These are phyloP conservation scores for Panellus pusillus DNA, from an alignment of 768 basidiomycete species.

Conservation along the genomic window DNA sequence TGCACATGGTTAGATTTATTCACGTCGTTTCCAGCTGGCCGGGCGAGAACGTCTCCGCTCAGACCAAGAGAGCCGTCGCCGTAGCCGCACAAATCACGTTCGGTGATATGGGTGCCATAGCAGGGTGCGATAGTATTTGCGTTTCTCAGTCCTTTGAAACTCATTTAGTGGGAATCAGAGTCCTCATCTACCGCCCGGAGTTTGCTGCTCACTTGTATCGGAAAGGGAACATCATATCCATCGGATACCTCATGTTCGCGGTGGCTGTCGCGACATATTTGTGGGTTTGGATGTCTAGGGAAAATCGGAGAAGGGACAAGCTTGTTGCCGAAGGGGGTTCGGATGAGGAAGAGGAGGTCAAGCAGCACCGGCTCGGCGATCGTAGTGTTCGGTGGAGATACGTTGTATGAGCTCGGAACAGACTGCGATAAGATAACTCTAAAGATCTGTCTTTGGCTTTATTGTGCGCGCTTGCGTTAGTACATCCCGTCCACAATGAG, in stretches of 20 bases:
- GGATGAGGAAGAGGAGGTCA: slow-evolving; percentile 20
- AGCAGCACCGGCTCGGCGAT: slow-evolving; percentile 38
- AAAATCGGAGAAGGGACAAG: slow-evolving; percentile 47
- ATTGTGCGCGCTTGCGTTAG: too few species aligned
- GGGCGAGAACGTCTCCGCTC: slow-evolving; percentile 66
- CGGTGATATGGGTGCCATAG: slow-evolving; percentile 60
- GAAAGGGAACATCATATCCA: slow-evolving; percentile 56
- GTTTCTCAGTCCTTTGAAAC: neutral
- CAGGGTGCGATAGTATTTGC: slow-evolving; percentile 34
- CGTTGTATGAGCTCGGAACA: slow-evolving; percentile 20
- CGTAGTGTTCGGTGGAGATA: slow-evolving; percentile 41
- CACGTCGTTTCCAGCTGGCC: slow-evolving; percentile 44
- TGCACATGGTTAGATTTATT: neutral
- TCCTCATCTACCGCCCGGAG: slow-evolving; percentile 54
- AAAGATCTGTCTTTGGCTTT: too few species aligned
- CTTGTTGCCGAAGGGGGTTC: slow-evolving; percentile 21
- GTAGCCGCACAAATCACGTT: slow-evolving; percentile 66
- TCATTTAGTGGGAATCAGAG: slow-evolving; percentile 27
- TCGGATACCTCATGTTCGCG: slow-evolving; percentile 57
- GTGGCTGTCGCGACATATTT: slow-evolving; percentile 43
- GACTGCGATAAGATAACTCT: too few species aligned
- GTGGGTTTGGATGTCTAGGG: slow-evolving; percentile 48
- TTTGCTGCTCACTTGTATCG: slow-evolving; percentile 48
- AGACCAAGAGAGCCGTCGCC: slow-evolving; percentile 64
- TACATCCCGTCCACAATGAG: too few species aligned